Percentiles rank a stretch among this genome's conserved stretches.
These are phyloP conservation scores for Bipolaris oryzae DNA, from an alignment of 2,329 filamentous ascomycete species.

Conservation along the genomic window DNA sequence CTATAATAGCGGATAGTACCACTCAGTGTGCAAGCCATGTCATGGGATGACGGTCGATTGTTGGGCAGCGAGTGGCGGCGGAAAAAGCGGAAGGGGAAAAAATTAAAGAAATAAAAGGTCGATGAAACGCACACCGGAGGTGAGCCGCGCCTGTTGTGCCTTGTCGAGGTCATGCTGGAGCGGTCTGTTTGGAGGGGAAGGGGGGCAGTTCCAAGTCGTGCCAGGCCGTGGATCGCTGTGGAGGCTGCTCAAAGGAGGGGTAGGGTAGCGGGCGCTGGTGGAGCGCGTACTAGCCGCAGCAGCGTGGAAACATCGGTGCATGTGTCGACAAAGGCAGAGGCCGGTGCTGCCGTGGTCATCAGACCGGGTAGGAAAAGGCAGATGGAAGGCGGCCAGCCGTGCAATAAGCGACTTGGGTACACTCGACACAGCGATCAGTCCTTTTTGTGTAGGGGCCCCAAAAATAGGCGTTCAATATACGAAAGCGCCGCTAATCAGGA, in stretches of 20 bases:
- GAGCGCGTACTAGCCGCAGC: slow-evolving; percentile 18
- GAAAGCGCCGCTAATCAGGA: slow-evolving; percentile 15
- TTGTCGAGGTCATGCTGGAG: slow-evolving; percentile 21
- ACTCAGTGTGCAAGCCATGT: slow-evolving; percentile 17
- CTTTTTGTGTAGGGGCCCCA: slow-evolving; percentile 23
- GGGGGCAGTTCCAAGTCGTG: slow-evolving; percentile 18
- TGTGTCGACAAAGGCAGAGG: slow-evolving; percentile 9
- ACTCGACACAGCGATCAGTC: slow-evolving; percentile 26
- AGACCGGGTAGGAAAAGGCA: slow-evolving; percentile 17
- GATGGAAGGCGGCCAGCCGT: slow-evolving; percentile 26
- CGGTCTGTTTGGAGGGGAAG: slow-evolving; percentile 21
- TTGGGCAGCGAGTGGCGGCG: slow-evolving; percentile 25
- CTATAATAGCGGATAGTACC: slow-evolving; percentile 9
- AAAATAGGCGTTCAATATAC: slow-evolving; percentile 30
- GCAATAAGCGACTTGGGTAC: slow-evolving; percentile 23
- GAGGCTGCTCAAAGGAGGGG: slow-evolving; percentile 22
- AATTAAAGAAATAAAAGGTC: slow-evolving; percentile 10
- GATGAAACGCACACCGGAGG: slow-evolving; percentile 26
- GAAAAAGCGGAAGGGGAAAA: slow-evolving; percentile 23
- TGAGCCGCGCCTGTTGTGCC: slow-evolving; percentile 17
- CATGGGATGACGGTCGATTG: slow-evolving; percentile 17
- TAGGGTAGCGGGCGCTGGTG: slow-evolving; percentile 20
- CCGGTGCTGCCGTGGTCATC: slow-evolving; percentile 21
- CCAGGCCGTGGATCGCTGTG: slow-evolving; percentile 19
- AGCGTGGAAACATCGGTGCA: slow-evolving; percentile 14